phyloP scores from a whole-genome alignment of 768 basidiomycete genomes.

The Boletellus ananiceps region DNA sequence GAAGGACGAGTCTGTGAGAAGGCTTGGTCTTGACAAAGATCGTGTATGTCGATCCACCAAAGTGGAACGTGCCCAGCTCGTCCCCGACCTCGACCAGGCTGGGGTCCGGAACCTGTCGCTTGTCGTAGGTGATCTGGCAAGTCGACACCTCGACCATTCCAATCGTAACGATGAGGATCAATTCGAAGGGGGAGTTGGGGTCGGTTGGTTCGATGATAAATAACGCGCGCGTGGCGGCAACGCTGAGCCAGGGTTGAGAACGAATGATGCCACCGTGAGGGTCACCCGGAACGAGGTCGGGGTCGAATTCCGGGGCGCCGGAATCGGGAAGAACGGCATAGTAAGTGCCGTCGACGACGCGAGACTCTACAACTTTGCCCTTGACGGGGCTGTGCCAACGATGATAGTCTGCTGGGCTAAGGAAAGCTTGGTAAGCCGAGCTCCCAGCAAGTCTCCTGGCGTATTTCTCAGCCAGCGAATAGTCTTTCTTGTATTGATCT shows the following conservation, averaged over 20 bases:
- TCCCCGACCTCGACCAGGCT: constrained; percentile 43
- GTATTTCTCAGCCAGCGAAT: too few species aligned
- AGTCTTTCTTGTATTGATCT: constrained; percentile 12
- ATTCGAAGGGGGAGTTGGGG: constrained; percentile 41
- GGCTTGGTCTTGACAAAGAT: constrained; percentile 27
- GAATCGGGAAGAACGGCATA: constrained; percentile 11
- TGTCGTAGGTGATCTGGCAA: constrained; percentile 35
- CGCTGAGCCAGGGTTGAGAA: constrained; percentile 40
- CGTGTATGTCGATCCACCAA: constrained; percentile 43
- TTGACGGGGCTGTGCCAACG: constrained; percentile 58
- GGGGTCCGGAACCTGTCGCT: not conserved
- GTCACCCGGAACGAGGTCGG: constrained; percentile 2
- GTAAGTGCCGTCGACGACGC: constrained; percentile 22
- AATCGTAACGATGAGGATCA: constrained; percentile 48
- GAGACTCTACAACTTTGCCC: constrained; percentile 28
- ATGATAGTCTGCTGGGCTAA: constrained; percentile 49
- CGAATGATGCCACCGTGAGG: constrained; percentile 20
- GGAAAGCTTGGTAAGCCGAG: constrained; percentile 52
- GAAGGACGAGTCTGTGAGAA: constrained; percentile 6
- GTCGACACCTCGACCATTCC: constrained; percentile 58
- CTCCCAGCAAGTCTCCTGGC: constrained; percentile 31
- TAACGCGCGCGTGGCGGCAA: constrained; percentile 43
- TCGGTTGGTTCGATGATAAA: too few species aligned
- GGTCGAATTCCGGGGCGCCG: not conserved
- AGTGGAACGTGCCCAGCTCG: constrained; percentile 58